Base-by-base conservation (phyloP, 1,284 basidiomycete species). In the Leccinum fallax region DNA sequence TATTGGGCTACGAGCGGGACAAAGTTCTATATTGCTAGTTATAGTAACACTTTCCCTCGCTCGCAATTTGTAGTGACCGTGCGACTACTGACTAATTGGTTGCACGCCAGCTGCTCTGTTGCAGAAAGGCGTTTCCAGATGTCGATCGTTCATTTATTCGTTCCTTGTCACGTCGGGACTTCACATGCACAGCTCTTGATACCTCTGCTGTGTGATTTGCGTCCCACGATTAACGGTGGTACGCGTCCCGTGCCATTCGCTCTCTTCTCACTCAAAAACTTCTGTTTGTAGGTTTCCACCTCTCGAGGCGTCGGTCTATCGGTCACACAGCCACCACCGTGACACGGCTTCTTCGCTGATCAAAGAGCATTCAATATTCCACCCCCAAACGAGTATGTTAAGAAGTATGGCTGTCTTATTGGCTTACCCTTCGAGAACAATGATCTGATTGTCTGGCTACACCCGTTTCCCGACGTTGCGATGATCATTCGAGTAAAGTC, bases 111-210 rank as follows among this genome's bases (percentile, higher is more conserved):
- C 28, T 30, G 28, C 28, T 30, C 28, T 30, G 28, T 30, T 30
- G 28, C 2, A 30, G 28, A 30, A 30, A 30, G 28, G 28, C 0
- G 8, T 30, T 30, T 30, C 28, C 28, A 30, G 28, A 30, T 30
- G 71, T 68, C 68, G 71, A 72, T 70, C 70, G 55, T 60, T 66
- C 58, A 67, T 66, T 62, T 63, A 54, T 52, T 46, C 38, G n/a
- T 43, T 54, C 53, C 61, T 53, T 62, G 60, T 61, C 28, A 19
- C 40, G n/a, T n/a, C n/a, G 43, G 56, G 57, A 55, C 38, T n/a
- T 40, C 19, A 28, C 55, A 40, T 58, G 19, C 43, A 53, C 59
- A 61, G 49, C 21, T 26, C 21, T 55, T 54, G 48, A 36, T 26
- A 21, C 21, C 57, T 58, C 51, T 48, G 59, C 51, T 57, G 24